Evolutionary conservation across 1,284 basidiomycete genomes (phyloP).

Genomic region (Sanghuangporus weigelae): DNA sequence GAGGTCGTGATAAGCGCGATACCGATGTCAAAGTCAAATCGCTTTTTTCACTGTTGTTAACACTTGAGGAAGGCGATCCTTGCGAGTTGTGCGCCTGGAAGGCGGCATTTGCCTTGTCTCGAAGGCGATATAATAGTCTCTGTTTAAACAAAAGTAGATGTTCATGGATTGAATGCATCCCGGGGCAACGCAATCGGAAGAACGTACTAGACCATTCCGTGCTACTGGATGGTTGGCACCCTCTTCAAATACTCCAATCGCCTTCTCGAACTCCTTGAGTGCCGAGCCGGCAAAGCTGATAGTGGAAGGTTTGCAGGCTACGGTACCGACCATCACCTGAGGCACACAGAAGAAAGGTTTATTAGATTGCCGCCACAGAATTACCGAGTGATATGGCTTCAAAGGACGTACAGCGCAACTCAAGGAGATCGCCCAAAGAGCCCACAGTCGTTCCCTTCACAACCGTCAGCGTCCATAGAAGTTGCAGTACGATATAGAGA

Average conservation of each 20-base stretch:
- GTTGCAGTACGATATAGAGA: not conserved
- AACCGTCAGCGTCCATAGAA: not conserved
- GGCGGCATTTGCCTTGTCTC: not conserved
- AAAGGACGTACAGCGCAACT: conserved; percentile 5
- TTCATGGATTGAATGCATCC: not conserved
- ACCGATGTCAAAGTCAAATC: not conserved
- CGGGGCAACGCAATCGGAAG: too few relatives aligned
- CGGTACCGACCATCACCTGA: conserved; percentile 20
- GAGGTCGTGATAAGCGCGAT: not conserved
- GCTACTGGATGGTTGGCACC: conserved; percentile 20
- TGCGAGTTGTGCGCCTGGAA: not conserved
- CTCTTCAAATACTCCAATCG: conserved; percentile 18
- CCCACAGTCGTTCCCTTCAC: not conserved
- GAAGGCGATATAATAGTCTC: not conserved
- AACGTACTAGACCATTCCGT: conserved; percentile 22
- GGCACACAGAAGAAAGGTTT: not conserved
- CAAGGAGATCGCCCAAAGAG: conserved; percentile 6
- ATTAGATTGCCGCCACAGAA: not conserved
- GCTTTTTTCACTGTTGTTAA: not conserved
- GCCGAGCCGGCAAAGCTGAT: conserved; percentile 18
- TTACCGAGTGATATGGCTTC: not conserved
- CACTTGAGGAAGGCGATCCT: not conserved
- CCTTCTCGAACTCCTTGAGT: conserved; percentile 20
- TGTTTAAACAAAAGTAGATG: not conserved
- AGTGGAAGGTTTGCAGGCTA: conserved; percentile 18